Percentiles rank a stretch among this genome's conserved stretches.
phyloP scores from a whole-genome alignment of 2,329 filamentous ascomycete genomes.

The Pestalotiopsis fici region DNA sequence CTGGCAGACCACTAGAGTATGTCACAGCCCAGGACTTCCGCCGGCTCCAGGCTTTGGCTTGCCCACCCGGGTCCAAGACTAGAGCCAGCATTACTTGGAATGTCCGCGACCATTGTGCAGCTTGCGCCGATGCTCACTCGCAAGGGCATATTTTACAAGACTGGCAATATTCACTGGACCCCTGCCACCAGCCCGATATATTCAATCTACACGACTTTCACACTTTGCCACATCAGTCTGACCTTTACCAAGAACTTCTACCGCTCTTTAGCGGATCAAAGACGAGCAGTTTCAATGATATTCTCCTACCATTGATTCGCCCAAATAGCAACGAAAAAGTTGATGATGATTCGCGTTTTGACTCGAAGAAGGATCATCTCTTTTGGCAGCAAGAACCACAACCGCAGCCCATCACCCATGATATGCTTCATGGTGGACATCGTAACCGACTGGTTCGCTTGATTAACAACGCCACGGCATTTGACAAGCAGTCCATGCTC shows the following conservation, averaged over 20 bases:
- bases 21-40: conserved; percentile 25
- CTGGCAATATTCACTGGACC: conserved; percentile 65
- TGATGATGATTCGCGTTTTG: conserved; percentile 49
- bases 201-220: conserved; percentile 74
- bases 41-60: conserved; percentile 47
- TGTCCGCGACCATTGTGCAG: conserved; percentile 62
- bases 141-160: conserved; percentile 66
- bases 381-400: conserved; percentile 77
- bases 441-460: conserved; percentile 72
- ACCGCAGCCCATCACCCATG: conserved; percentile 43
- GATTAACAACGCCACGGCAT: conserved; percentile 56
- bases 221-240: conserved; percentile 62
- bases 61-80: conserved; percentile 62
- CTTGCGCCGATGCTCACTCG: conserved; percentile 66
- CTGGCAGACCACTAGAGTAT: neutral
- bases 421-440: conserved; percentile 68
- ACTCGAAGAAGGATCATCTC: conserved; percentile 62
- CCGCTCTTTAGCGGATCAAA: conserved; percentile 79
- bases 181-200: conserved; percentile 78
- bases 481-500: conserved; percentile 54
- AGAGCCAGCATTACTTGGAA: conserved; percentile 64
- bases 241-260: conserved; percentile 64
- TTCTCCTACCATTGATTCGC: conserved; percentile 67
- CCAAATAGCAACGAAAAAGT: conserved; percentile 49
- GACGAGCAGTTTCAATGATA: conserved; percentile 72